phyloP scores from a whole-genome alignment of 192 early-diverging fungal genomes.

The Coemansia sp. region DNA sequence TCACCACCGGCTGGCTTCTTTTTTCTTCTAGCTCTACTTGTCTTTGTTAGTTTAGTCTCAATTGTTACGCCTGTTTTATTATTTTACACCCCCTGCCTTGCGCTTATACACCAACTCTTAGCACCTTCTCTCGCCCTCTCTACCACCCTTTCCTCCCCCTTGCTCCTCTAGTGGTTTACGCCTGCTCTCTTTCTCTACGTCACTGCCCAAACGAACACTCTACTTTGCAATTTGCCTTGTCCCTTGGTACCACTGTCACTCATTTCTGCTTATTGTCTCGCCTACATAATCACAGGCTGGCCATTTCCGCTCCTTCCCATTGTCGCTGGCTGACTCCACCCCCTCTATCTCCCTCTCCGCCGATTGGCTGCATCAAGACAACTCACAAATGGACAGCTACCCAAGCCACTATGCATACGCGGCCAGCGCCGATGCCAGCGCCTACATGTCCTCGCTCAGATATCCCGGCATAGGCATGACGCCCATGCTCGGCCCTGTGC shows the following conservation, averaged over 20 bases:
- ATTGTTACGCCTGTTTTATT: not conserved
- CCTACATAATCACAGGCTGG: not conserved
- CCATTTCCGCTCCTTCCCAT: not conserved
- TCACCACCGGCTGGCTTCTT: not conserved
- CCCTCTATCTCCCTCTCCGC: not conserved
- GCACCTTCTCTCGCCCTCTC: not conserved
- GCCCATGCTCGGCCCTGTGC: conserved; percentile 38
- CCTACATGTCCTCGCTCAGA: conserved; percentile 30
- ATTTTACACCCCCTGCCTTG: not conserved
- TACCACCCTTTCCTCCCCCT: not conserved
- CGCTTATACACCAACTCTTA: not conserved
- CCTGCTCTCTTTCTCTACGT: not conserved
- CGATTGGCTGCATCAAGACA: conserved; percentile 1
- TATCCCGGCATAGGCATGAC: conserved; percentile 33
- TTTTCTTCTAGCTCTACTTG: conserved; percentile 1
- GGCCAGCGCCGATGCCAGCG: conserved; percentile 28
- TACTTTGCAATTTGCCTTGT: not conserved
- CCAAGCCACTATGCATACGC: conserved; percentile 50
- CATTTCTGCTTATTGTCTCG: not conserved
- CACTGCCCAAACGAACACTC: not conserved
- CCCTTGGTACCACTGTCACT: not conserved
- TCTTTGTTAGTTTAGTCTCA: not conserved
- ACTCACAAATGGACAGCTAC: conserved; percentile 37
- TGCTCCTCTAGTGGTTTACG: not conserved
- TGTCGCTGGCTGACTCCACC: not conserved